Evolutionary conservation across 2,329 filamentous ascomycete genomes (phyloP).

Genomic region (Colletotrichum neosansevieriae): DNA sequence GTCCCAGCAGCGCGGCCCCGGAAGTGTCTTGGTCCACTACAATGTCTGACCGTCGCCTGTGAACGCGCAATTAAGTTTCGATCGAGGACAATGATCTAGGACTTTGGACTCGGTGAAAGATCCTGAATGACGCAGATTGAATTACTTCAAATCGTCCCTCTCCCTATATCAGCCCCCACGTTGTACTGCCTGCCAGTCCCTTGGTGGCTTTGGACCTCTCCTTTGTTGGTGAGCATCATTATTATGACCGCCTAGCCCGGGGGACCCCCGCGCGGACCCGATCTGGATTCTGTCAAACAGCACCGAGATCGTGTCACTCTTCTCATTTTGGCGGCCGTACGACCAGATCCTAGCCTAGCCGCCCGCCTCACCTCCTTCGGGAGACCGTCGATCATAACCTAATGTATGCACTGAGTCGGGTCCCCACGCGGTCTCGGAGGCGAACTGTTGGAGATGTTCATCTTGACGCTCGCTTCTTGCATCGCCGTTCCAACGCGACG

Average conservation of each 20-base stretch:
- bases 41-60: neutral
- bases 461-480: neutral
- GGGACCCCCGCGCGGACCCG: slow-evolving; percentile 7
- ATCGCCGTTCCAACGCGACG: neutral
- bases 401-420: slow-evolving; percentile 2
- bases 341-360: slow-evolving; percentile 21
- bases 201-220: neutral
- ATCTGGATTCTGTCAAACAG: slow-evolving; percentile 35
- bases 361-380: slow-evolving; percentile 21
- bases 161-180: neutral
- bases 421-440: neutral
- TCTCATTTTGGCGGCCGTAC: slow-evolving; percentile 2
- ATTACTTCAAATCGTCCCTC: neutral
- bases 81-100: too few relatives aligned
- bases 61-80: too few relatives aligned
- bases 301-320: slow-evolving; percentile 32
- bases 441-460: neutral
- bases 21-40: neutral
- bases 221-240: neutral
- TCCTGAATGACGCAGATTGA: neutral
- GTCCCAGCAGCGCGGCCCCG: neutral
- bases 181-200: neutral
- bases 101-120: neutral
- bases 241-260: slow-evolving; percentile 4
- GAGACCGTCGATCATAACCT: slow-evolving; percentile 17